Base-by-base conservation (phyloP, 257 asterid genomes). In the Vinca minor region DNA sequence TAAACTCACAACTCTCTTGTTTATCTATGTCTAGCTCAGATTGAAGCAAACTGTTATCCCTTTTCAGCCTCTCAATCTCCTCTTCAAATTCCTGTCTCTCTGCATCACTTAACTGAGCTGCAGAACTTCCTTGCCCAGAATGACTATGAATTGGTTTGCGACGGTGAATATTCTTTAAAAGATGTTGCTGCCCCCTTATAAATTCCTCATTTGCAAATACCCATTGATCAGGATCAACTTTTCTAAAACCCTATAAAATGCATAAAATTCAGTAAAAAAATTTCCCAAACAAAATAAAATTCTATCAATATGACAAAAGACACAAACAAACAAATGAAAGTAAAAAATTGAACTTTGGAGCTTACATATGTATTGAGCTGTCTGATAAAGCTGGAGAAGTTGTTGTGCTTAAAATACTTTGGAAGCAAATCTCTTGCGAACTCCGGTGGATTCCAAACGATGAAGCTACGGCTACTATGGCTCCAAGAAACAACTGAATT, bases 331-430 rank as follows among this genome's bases (percentile, higher is more conserved):
- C n/a, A n/a, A n/a, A n/a, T n/a, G n/a, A n/a, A n/a, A n/a, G n/a
- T n/a, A n/a, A n/a, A n/a, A n/a, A n/a, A n/a, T n/a, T n/a, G n/a
- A n/a, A n/a, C n/a, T n/a, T n/a, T n/a, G n/a, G n/a, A n/a, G 62
- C 96, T 83, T 83, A 91, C 98, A 71, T 91, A 91, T 53, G 98
- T 91, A 67, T 91, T 91, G 35, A 91, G 95, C 53, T 91, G 96
- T 64, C 96, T 82, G 76, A 88, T 88, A 76, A 91, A 91, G 82
- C 98, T 91, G 55, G 96, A 88, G 66, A 91, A 91, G 53, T 91
- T 91, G 41, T 86, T 91, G 81, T 91, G 98, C 74, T 91, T 91
- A 80, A 91, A 91, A 68, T 91, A 91, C 65, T 79, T 84, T 0
- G 98, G 98, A 38, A 91, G 77, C 83, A 91, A 83, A 62, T 86